Conservation (phyloP, 768 basidiomycete genomes). For the Boletellus emodensis region DNA sequence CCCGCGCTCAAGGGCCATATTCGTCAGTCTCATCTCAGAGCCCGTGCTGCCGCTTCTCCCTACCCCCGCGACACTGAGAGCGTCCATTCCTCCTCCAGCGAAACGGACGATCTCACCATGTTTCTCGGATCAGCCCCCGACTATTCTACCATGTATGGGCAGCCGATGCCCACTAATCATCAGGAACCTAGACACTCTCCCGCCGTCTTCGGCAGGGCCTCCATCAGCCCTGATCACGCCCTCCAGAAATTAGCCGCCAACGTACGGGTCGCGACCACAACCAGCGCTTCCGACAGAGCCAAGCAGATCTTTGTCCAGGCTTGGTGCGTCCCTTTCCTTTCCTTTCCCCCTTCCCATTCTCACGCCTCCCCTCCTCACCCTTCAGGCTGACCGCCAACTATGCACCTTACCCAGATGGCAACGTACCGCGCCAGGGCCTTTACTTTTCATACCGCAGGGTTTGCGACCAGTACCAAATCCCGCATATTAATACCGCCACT, state of each 20-base stretch:
- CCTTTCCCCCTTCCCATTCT: constrained; percentile 16
- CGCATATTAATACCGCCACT: constrained; percentile 93
- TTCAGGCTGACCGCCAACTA: constrained; percentile 88
- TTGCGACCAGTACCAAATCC: constrained; percentile 89
- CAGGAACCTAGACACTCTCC: constrained; percentile 55
- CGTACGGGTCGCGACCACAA: constrained; percentile 84
- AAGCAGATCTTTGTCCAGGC: constrained; percentile 93
- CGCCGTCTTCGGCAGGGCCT: constrained; percentile 76
- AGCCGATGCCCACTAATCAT: constrained; percentile 37
- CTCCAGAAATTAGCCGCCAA: constrained; percentile 85
- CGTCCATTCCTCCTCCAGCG: constrained; percentile 83
- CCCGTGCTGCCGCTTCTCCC: constrained; percentile 76
- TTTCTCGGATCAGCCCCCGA: constrained; percentile 60
- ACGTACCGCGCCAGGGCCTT: constrained; percentile 89
- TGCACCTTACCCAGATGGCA: constrained; percentile 87
- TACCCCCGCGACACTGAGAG: constrained; percentile 84
- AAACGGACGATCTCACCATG: constrained; percentile 85
- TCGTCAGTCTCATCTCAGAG: constrained; percentile 72
- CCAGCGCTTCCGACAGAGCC: constrained; percentile 85
- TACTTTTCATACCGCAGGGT: constrained; percentile 91
- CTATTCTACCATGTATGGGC: constrained; percentile 63
- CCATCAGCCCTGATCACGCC: constrained; percentile 69
- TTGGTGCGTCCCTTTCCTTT: constrained; percentile 53
- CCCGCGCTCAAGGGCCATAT: constrained; percentile 75
- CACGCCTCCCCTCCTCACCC: constrained; percentile 4